Evolutionary conservation across 2,329 filamentous ascomycete genomes (phyloP), one percentile per base, ranked within the genome.

Genomic region (Aspergillus persii): DNA sequence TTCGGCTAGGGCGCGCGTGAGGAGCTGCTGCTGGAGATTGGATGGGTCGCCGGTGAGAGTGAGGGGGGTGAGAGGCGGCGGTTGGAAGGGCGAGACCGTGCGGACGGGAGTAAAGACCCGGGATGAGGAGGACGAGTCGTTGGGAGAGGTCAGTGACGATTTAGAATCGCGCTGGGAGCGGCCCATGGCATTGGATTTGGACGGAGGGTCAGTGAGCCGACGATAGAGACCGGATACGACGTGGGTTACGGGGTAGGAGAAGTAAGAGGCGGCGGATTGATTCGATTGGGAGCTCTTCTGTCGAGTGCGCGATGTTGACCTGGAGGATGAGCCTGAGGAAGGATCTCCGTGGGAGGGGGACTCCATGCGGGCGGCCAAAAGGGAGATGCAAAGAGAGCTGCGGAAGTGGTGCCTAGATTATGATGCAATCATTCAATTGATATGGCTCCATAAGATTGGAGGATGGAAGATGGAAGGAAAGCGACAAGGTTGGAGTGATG

Each of bases 21-120:
- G 81, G 55, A 98, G 80, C 65, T 76, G 71, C 57, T 86, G 84
- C 50, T 72, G 68, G 86, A 87, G 39, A 81, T 82, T 18, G 77
- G 67, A 18, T 81, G 78, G 3, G 89, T 92, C 67, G 36, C 66
- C 59, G 1, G 80, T 77, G 39, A 98, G 82, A 4, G 83, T 80
- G 26, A 98, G 78, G 0, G 94, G 91, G 58, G 94, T 93, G 53
- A 98, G 84, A 0, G 93, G 93, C 9, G 94, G 94, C 1, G 92
- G 92, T 66, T 92, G 89, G 74, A 96, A 92, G 1, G 92, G 92
- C 11, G 89, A 92, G 6, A 85, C 83, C 55, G 84, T 86, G 64
- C 90, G 86, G 58, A 80, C 79, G 8, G 79, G 79, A 50, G 69
- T 76, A 68, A 58, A 83, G 80, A 63, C 64, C 49, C 66, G 65